These are phyloP conservation scores for Isoetes engelmannii DNA, from an alignment of 83 land plant genomes.

Conservation along the genomic window DNA sequence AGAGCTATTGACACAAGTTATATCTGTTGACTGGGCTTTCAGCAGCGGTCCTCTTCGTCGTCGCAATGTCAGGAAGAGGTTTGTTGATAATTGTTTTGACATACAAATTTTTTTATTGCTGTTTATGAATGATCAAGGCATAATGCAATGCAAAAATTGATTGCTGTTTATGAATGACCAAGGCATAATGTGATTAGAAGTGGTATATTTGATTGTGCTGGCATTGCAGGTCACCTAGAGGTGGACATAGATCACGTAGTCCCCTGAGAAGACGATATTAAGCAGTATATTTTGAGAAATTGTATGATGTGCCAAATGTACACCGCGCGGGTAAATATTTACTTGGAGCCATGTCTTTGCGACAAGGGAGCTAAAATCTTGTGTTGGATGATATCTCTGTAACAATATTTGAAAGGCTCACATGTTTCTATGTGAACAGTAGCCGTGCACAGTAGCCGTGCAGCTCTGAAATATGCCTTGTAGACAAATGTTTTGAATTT, in stretches of 20 bases:
- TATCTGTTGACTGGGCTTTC: slow-evolving; percentile 91
- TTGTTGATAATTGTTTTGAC: background rate
- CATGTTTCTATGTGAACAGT: too few relatives aligned
- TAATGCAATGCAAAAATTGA: background rate
- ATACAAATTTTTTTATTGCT: background rate
- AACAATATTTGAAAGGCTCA: too few relatives aligned
- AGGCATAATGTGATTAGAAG: background rate
- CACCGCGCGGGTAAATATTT: too few relatives aligned
- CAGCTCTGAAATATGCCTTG: too few relatives aligned
- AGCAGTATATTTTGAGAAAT: background rate
- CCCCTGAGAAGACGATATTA: background rate
- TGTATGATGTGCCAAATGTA: too few relatives aligned
- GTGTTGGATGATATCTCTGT: too few relatives aligned
- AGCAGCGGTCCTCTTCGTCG: slow-evolving; percentile 68
- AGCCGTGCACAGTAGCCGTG: too few relatives aligned
- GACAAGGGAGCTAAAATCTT: too few relatives aligned
- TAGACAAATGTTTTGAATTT: too few relatives aligned
- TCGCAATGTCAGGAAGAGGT: slow-evolving; percentile 51
- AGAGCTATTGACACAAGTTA: slow-evolving; percentile 57
- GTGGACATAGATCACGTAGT: background rate
- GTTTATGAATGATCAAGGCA: too few relatives aligned
- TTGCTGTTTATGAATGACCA: background rate
- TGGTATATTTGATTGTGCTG: background rate
- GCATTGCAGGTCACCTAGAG: background rate
- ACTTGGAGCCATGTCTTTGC: too few relatives aligned